These are phyloP conservation scores for Lactifluus echinatus DNA, from an alignment of 768 basidiomycete genomes.

Conservation along the genomic window DNA sequence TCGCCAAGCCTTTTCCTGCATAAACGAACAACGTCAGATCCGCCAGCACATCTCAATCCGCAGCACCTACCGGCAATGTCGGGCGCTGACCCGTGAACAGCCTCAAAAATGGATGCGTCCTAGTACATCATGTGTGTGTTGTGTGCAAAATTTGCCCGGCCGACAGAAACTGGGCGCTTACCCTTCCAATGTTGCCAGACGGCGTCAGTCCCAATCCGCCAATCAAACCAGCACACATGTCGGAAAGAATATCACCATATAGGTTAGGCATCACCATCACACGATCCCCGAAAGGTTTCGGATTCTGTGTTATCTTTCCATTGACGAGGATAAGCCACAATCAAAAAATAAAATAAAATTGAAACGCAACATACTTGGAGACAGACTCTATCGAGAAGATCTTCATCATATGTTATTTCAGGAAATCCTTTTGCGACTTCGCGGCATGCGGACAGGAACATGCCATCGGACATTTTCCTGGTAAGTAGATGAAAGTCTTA, in stretches of 20 bases:
- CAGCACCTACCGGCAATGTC: constrained; percentile 82
- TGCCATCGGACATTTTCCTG: constrained; percentile 99
- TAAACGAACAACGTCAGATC: constrained; percentile 4
- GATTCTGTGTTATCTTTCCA: constrained; percentile 80
- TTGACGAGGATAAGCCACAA: background rate
- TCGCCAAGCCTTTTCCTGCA: constrained; percentile 83
- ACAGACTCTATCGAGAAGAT: constrained; percentile 93
- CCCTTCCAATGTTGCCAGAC: constrained; percentile 94
- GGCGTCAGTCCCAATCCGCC: constrained; percentile 96
- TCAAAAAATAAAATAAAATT: background rate
- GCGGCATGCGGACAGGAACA: constrained; percentile 97
- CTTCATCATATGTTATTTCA: constrained; percentile 89
- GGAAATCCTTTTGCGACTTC: constrained; percentile 96
- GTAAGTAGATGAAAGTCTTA: background rate
- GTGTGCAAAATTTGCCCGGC: constrained; percentile 1
- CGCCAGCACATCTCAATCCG: background rate
- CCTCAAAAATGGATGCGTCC: constrained; percentile 99
- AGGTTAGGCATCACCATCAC: constrained; percentile 99
- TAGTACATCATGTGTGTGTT: constrained; percentile 27
- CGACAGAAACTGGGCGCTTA: constrained; percentile 30
- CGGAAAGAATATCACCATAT: constrained; percentile 91
- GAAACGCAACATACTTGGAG: constrained; percentile 50
- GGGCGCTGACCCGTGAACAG: constrained; percentile 98
- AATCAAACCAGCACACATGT: constrained; percentile 98
- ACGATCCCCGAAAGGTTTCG: constrained; percentile 84